Base-by-base conservation (phyloP, 2,329 filamentous ascomycete genomes). In the Fusarium sp. region DNA sequence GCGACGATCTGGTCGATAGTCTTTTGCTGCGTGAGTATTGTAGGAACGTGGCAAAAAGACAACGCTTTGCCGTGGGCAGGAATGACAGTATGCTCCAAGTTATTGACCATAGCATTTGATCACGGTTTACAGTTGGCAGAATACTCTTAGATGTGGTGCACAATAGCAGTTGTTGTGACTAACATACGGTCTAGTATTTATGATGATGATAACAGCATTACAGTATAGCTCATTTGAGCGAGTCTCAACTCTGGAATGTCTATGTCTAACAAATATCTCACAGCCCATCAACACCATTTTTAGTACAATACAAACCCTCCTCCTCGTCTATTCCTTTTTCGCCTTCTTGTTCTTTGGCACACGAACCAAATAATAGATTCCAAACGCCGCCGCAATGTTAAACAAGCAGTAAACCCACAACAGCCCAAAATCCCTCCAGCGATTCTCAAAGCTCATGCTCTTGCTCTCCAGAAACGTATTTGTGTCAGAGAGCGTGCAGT, bases 381-480 rank as follows among this genome's bases (percentile, higher is more conserved):
- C 72, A n/a, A 87, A 74, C 0, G 85, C 83, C 4, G 80, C 82
- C 35, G 77, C 75, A 39, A 85, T 75, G 63, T 88, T 87, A 72
- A 87, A 86, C 6, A 79, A 75, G 50, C 84, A 80, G 55, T 85
- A 88, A 0, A 78, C 81, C 78, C 83, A 87, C 55, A 87, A 77
- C 22, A 88, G 76, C 3, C 86, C 86, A 57, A 84, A 85, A 65
- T 89, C 84, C 40, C 86, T 81, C 85, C 86, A 89, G 23, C 84
- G 76, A 45, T 87, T 74, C 46, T 71, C 74, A 62, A 84, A 87
- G 43, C 77, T 79, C 61, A 84, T 81, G 37, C 80, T 79, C 49
- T 82, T 79, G 0, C 48, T 63, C 4, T 79, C 65, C 54, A 84
- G 61, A 62, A 82, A 82, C 3, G 66, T 62, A 63, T 84, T 80